Base-by-base conservation (phyloP, 345 rosid species). In the Dimocarpus longan region DNA sequence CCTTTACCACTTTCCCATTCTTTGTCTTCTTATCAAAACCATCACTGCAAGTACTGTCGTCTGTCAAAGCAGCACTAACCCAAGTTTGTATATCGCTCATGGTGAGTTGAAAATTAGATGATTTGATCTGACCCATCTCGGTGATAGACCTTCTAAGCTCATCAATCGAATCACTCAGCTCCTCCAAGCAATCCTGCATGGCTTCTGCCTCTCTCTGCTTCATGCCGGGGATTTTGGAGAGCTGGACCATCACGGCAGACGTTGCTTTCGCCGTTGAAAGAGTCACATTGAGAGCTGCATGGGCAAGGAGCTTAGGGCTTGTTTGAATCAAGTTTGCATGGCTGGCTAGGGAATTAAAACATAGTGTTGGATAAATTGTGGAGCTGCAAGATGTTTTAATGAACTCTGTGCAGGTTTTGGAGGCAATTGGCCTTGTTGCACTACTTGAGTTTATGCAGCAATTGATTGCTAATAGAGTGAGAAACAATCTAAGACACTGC, bases 61-160 rank as follows among this genome's bases (percentile, higher is more conserved):
- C 85, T 0, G 97, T 95, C 85, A 95, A 56, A 65, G 92, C 95
- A n/a, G 95, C 94, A 56, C 97, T 91, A 50, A 85, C 95, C 97
- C 98, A 93, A 7, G 95, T 93, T 78, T 90, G 87, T 12, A 94
- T 71, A 68, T 94, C 88, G 46, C 75, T 87, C 44, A 92, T 86
- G 80, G 79, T 79, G 7, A 84, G 66, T 60, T 60, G 70, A 52
- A 85, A 90, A 76, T 87, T 73, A 12, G 89, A 56, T 5, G 66
- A 74, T 66, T 74, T 83, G 3, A 76, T 50, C 24, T 48, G 70
- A 24, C 82, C 75, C 96, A 93, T 80, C 83, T 95, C 97, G 3
- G 70, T 80, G 5, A 90, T 79, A 8, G 98, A 95, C 66, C 76
- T 85, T 66, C 83, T 84, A 32, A 95, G 83, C 78, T 86, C 90